Evolutionary conservation across 2,329 filamentous ascomycete species (phyloP), one percentile per base, ranked within the genome.

Genomic region (Hypoxylon sp.): DNA sequence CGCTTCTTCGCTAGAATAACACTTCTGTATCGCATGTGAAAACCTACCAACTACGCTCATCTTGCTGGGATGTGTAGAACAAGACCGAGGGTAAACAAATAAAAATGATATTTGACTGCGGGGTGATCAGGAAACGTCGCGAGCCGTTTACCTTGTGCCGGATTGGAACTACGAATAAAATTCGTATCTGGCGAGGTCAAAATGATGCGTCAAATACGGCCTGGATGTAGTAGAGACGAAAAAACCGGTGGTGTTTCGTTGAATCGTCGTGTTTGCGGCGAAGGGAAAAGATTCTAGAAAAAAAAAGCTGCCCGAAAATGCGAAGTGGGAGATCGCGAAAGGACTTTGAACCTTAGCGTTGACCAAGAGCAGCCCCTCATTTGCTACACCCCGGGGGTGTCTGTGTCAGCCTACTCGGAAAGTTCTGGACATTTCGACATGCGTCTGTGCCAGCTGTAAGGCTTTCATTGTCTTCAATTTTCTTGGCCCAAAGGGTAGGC

Each of bases 31-130:
- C 19, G 47, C 51, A 27, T 21, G 24, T 37, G 15, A 13, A 6
- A 31, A 70, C 75, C 72, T 82, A 87, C 85, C 85, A 74, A 87
- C 85, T 78, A 87, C 85, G 80, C 82, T 85, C 85, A 87, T 78
- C 39, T 75, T 87, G 81, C 72, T 83, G 79, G 78, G 76, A 73
- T 77, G 68, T 73, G 72, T 56, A 51, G 32, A 56, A 61, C 52
- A 58, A 58, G 55, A 56, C 27, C 50, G 50, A 62, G 65, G 24
- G 51, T 73, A 67, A 72, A 72, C 70, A 71, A 73, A 68, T 67
- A 61, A 65, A 62, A 58, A 37, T 53, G 57, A 65, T 68, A 48
- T 69, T 69, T 62, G 53, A 71, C 54, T 69, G 66, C 63, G 63
- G 67, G 62, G 68, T 50, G 44, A 31, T 67, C 57, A 65, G 50